These are phyloP conservation scores for Pistacia vera DNA, from an alignment of 345 rosid species.

Conservation along the genomic window DNA sequence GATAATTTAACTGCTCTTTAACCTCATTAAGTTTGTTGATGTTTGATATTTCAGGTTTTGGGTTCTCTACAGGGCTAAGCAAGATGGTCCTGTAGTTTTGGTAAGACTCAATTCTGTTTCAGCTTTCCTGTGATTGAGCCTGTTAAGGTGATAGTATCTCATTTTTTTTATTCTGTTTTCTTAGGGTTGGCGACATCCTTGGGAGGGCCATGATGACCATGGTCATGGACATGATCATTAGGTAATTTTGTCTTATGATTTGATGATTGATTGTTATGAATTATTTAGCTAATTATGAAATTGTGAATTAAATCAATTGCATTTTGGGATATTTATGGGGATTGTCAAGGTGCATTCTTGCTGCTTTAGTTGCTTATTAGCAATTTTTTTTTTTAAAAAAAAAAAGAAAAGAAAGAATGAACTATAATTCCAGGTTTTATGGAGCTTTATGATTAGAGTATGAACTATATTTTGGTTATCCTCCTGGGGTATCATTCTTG, in stretches of 20 bases:
- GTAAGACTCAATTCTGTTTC: slow-evolving; percentile 37
- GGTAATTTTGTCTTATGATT: slow-evolving; percentile 35
- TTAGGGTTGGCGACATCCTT: slow-evolving; percentile 97
- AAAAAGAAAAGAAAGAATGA: too few relatives aligned
- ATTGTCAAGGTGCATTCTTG: not conserved
- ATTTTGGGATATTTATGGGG: not conserved
- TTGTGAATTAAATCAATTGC: not conserved
- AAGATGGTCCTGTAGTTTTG: slow-evolving; percentile 95
- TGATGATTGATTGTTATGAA: not conserved
- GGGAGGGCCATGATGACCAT: slow-evolving; percentile 97
- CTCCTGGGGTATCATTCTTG: not conserved
- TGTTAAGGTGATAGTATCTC: not conserved
- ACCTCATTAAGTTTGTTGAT: not conserved
- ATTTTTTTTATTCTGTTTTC: slow-evolving; percentile 3
- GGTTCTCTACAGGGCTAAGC: slow-evolving; percentile 91
- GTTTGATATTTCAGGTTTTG: slow-evolving; percentile 73
- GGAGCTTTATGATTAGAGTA: not conserved
- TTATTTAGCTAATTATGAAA: not conserved
- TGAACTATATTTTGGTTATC: not conserved
- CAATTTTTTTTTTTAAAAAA: too few relatives aligned
- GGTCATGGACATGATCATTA: slow-evolving; percentile 69
- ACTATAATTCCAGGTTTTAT: not conserved
- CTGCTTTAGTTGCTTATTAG: not conserved
- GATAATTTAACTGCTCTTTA: not conserved
- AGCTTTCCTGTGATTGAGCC: not conserved